These are phyloP conservation scores for Sphenostylis stenocarpa DNA, from an alignment of 306 rosid genomes.

Conservation along the genomic window DNA sequence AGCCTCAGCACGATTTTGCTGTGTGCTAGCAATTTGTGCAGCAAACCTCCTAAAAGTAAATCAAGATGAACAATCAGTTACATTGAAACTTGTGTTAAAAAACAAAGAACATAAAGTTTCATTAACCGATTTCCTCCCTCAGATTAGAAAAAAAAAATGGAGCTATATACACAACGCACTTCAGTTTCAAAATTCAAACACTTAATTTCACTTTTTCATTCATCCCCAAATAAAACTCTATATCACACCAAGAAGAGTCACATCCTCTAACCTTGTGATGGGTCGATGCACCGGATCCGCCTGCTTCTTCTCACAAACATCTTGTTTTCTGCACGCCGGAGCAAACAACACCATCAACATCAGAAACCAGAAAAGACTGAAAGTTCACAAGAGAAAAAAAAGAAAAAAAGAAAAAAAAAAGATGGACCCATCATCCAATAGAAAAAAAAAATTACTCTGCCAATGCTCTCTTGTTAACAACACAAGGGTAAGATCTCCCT, in stretches of 20 bases:
- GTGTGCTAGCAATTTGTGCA: constrained; percentile 70
- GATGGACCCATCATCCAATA: not conserved
- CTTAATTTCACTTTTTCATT: not conserved
- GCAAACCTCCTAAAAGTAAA: constrained; percentile 64
- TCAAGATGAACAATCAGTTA: constrained; percentile 21
- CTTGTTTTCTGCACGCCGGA: constrained; percentile 51
- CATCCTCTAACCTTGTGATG: constrained; percentile 72
- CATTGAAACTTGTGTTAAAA: not conserved
- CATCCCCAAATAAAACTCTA: not conserved
- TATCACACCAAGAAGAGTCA: not conserved
- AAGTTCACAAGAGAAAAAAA: not conserved
- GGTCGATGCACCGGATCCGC: constrained; percentile 90
- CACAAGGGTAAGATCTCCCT: constrained; percentile 69
- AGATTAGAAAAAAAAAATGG: not conserved
- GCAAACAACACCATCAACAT: constrained; percentile 14
- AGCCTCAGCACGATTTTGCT: constrained; percentile 51
- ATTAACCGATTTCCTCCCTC: not conserved
- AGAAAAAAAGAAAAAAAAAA: not conserved
- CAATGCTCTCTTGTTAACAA: constrained; percentile 77
- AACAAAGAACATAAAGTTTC: not conserved
- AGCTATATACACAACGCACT: not conserved
- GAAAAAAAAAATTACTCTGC: constrained; percentile 52
- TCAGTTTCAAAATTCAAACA: constrained; percentile 24
- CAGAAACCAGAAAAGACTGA: not conserved
- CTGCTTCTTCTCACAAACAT: constrained; percentile 74